These are phyloP conservation scores for Didymella lethalis DNA, from an alignment of 2,329 filamentous ascomycete genomes.

Conservation along the genomic window DNA sequence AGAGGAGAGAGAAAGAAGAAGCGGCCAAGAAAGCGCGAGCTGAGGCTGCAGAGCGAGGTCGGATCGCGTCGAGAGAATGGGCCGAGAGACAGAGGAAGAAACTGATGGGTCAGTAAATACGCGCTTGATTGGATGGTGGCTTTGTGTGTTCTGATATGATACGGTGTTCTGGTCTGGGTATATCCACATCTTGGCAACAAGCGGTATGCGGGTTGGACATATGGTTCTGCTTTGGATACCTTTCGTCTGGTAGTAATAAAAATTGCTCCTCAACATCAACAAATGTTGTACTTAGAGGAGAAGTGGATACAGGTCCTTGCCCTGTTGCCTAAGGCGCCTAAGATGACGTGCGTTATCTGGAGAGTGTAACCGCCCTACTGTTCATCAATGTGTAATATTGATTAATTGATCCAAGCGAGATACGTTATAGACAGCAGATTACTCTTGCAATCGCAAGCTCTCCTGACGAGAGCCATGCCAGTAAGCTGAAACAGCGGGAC, in stretches of 20 bases:
- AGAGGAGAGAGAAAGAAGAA: constrained; percentile 57
- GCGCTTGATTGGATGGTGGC: not conserved
- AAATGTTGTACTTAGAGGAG: not conserved
- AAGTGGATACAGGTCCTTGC: too few species aligned
- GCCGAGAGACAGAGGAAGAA: constrained; percentile 58
- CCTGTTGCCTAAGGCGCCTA: too few species aligned
- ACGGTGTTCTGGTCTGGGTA: constrained; percentile 15
- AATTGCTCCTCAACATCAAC: not conserved
- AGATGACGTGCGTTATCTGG: too few species aligned
- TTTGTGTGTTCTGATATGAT: not conserved
- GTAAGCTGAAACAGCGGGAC: too few species aligned
- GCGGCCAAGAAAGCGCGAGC: constrained; percentile 57
- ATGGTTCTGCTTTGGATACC: not conserved
- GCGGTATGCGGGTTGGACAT: not conserved
- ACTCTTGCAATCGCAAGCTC: too few species aligned
- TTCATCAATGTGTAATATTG: too few species aligned
- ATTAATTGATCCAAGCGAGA: too few species aligned
- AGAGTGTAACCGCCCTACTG: too few species aligned
- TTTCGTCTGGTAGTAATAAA: not conserved
- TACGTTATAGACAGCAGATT: too few species aligned
- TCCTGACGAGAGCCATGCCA: too few species aligned
- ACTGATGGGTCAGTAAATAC: constrained; percentile 27
- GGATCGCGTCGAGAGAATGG: constrained; percentile 57
- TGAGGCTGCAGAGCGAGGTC: constrained; percentile 56
- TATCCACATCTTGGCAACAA: constrained; percentile 4